Base-by-base conservation (phyloP, 257 asterid species). In the Fraxinus pennsylvanica region DNA sequence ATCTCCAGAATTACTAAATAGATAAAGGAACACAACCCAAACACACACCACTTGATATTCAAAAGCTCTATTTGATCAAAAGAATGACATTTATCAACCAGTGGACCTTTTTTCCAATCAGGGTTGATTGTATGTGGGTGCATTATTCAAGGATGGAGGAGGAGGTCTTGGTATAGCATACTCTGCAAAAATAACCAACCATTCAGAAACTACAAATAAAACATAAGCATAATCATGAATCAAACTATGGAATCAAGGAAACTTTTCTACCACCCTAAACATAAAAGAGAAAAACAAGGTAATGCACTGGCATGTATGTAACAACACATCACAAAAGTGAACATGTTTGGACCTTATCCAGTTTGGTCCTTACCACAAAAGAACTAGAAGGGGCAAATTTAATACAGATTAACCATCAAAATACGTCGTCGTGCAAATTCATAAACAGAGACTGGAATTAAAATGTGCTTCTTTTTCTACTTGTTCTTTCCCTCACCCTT, bases 131-230 rank as follows among this genome's bases (percentile, higher is more conserved):
- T 80, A 82, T 39, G 76, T 74, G 15, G 79, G 68, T 27, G 68
- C 68, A 74, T 38, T 50, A 70, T 69, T 85, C 78, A 54, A 73
- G 29, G 82, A 81, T 41, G 89, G 81, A 57, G 85, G 86, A 17
- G 84, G 85, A 38, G 78, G 82, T 83, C 92, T 90, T 73, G 88
- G 86, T 81, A 87, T 83, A 80, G 95, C 91, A 73, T 88, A 85
- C 86, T 90, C 91, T 9, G 87, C 95, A 74, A 88, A 88, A 63
- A 90, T 90, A 25, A 90, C 92, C 92, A 88, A 14, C 90, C 95
- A 73, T 90, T 92, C 83, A 90, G 73, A 83, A 84, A 90, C 92
- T 90, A 63, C 80, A 81, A 84, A 75, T 72, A 19, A 35, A 61
- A 27, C 0, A 22, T 15, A 39, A 50, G n/a, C 1, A 6, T 17